phyloP scores from a whole-genome alignment of 805 yeast species.

The Metschnikowia similis region DNA sequence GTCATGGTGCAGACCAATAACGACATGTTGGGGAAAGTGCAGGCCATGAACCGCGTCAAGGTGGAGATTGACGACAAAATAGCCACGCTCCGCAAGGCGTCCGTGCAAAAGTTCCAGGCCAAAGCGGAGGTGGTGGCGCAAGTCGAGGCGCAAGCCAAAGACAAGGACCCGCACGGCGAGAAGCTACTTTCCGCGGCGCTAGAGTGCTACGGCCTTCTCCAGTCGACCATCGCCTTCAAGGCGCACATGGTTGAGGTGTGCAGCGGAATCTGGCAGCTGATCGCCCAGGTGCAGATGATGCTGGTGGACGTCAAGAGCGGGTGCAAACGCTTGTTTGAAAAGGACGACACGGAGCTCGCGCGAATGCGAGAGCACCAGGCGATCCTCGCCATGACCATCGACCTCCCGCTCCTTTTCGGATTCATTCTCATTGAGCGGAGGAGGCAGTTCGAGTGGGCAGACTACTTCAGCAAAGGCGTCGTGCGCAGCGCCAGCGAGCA shows the following conservation, averaged over 20 bases:
- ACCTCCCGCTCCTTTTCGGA: conserved; percentile 70
- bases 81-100: conserved; percentile 38
- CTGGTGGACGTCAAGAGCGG: conserved; percentile 32
- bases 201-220: conserved; percentile 30
- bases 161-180: neutral
- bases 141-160: neutral
- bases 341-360: neutral
- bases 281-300: conserved; percentile 36
- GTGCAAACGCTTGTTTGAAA: conserved; percentile 17
- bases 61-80: conserved; percentile 36
- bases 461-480: conserved; percentile 38
- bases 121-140: neutral
- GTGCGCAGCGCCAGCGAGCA: conserved; percentile 49
- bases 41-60: conserved; percentile 34
- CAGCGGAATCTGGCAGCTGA: conserved; percentile 24
- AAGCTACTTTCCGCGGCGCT: neutral
- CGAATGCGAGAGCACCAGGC: conserved; percentile 32
- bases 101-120: conserved; percentile 21
- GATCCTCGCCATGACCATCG: conserved; percentile 46
- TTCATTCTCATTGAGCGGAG: conserved; percentile 59
- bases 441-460: conserved; percentile 56
- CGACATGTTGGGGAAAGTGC: conserved; percentile 31
- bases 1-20: conserved; percentile 26
- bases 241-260: conserved; percentile 19
- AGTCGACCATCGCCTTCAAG: conserved; percentile 31